Evolutionary conservation across 768 basidiomycete species (phyloP), one percentile per base, ranked within the genome.

Genomic region (Phallus indusiatus): DNA sequence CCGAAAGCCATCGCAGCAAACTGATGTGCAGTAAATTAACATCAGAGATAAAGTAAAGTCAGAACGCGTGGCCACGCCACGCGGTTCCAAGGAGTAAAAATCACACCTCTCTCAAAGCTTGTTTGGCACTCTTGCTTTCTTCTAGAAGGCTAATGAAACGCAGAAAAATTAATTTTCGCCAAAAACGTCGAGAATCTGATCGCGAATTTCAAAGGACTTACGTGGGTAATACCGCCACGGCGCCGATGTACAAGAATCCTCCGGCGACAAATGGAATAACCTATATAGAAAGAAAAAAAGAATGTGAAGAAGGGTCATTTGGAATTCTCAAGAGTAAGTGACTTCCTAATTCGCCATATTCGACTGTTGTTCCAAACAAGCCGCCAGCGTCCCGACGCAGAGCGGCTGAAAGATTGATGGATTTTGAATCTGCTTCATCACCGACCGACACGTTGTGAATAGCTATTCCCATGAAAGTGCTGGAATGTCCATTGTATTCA

Each of bases 1-100:
- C 92, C 92, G 70, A 95, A 81, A 52, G 82, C 82, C 92, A 95
- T 94, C 60, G 91, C 92, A 60, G 78, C 86, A 73, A 94, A 94
- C 91, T 94, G 71, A 62, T 64, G 70, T 62, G 51, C 59, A 48
- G 54, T 66, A 61, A 34, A 24, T 63, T 61, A 65, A 51, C 48
- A 22, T 35, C 61, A 60, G 55, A 60, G 62, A 60, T 55, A 53
- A 51, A 58, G 12, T 14, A 42, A 22, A 42, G 49, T 50, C 46
- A 24, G 24, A 48, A 24, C 12, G 9, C 20, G 18, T 53, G 12
- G 14, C 33, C 28, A 14, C 51, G 14, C 52, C 56, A 61, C 37
- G 46, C 12, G 20, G 47, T 18, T 21, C n/a, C 35, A 36, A 21
- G 47, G 57, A 46, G 47, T 49, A 54, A 10, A 63, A 35, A 24